Base-by-base conservation (phyloP, 129 eudicot genomes). In the Chrysanthemum lavandulifolium region DNA sequence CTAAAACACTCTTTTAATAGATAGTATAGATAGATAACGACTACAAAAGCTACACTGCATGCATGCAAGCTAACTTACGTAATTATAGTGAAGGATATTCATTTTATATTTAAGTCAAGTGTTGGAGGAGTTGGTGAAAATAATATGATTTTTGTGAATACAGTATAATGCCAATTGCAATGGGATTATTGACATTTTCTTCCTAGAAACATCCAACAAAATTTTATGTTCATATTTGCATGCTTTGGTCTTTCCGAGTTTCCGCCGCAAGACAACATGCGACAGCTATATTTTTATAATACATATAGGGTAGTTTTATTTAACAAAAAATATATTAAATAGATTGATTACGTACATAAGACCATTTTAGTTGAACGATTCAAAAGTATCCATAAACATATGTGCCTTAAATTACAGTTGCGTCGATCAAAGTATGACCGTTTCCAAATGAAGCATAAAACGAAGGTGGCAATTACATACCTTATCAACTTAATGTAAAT, bases 211-310 rank as follows among this genome's bases (percentile, higher is more conserved):
- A 3, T 43, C 12, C 45, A 40, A 40, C 45, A 40, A 40, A 40
- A 6, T 40, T 40, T 6, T 6, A 13, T 14, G 51, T 65, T 5
- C n/a, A 65, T 36, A 33, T 13, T 65, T 43, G 69, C 69, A 65
- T 65, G 54, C 29, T 16, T 43, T 18, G 14, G 33, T 36, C n/a
- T 16, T 43, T 65, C 25, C 25, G 25, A 23, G 25, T 23, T 23
- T 23, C 69, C 54, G 69, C 69, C 54, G 54, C 69, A 65, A 65
- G 54, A 65, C 53, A 15, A 14, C 29, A 65, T 40, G 55, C 54
- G 69, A 40, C 54, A 65, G 18, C 69, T 43, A 16, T 7, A 7
- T 2, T 0, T 16, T 64, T 36, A 13, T 56, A 3, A 57, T 19
- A n/a, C 9, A 57, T 18, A n/a, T 57, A 57, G 7, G 13, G 6